Evolutionary conservation across 2,329 filamentous ascomycete genomes (phyloP), one percentile per base, ranked within the genome.

Genomic region (Aspergillus sojae): DNA sequence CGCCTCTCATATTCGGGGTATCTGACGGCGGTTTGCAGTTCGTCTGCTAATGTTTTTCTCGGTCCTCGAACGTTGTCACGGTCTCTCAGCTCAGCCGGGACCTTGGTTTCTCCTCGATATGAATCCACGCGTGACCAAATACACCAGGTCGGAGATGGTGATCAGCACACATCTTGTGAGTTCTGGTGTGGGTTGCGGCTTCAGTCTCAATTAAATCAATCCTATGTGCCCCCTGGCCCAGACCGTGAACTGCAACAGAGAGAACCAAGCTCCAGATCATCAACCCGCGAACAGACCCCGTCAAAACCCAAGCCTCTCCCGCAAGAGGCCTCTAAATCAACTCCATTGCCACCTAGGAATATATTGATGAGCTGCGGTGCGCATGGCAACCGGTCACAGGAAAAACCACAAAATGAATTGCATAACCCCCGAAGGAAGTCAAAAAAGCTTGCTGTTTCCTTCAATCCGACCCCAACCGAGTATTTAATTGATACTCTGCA

Each of bases 401-500:
- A 30, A n/a, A 52, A 32, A 46, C 52, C 23, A 5, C 19, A 14
- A 12, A 52, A 57, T 19, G 28, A 50, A 41, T 14, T 48, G 50
- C 46, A 23, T 5, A 53, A 66, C 36, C 50, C 64, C 43, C 64
- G 60, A 30, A 62, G 62, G 39, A 36, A 9, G 12, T 54, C 54
- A 26, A 55, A 62, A 50, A 21, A 55, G 26, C 34, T 28, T 9
- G 12, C 52, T 23, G 43, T 21, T 12, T 45, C 52, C 4, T 50
- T 43, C 23, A 36, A 57, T 19, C 68, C 69, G 12, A 75, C 71
- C 3, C 75, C 75, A 19, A 72, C 74, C 12, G 70, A 76, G 58
- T 75, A 74, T 54, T 69, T 78, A 28, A 63, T 72, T 7, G 68
- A 73, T 65, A 69, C 68, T 9, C 68, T 78, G n/a, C 70, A 68